Evolutionary conservation across 2,329 filamentous ascomycete genomes (phyloP).

Genomic region (Alternaria ventricosa): DNA sequence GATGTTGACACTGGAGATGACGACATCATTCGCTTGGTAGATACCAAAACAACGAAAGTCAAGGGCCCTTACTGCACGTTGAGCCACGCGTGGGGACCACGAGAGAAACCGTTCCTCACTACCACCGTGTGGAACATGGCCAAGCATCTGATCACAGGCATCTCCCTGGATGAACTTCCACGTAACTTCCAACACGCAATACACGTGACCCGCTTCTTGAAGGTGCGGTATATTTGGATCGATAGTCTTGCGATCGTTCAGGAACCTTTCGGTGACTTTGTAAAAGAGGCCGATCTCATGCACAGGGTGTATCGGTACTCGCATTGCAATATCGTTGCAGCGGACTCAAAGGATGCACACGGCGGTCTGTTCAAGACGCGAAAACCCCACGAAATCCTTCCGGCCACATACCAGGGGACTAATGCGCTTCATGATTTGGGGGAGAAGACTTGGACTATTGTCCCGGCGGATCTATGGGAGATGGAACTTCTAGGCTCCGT

Average conservation of each 20-base stretch:
- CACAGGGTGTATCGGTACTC: not conserved
- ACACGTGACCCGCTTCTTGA: constrained; percentile 23
- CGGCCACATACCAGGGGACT: not conserved
- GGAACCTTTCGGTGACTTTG: constrained; percentile 19
- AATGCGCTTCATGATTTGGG: not conserved
- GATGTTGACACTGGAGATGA: not conserved
- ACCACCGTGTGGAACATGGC: not conserved
- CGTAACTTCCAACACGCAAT: not conserved
- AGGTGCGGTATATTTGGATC: constrained; percentile 33
- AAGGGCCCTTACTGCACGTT: constrained; percentile 27
- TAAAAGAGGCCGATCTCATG: not conserved
- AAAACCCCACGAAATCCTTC: not conserved
- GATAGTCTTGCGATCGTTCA: constrained; percentile 21
- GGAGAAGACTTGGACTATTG: not conserved
- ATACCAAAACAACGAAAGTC: constrained; percentile 7
- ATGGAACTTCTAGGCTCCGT: not conserved
- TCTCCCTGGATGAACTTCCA: not conserved
- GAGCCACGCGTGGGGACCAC: constrained; percentile 30
- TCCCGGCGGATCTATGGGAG: constrained; percentile 8
- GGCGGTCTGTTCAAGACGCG: too few relatives aligned
- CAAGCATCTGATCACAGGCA: not conserved
- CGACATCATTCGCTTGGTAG: not conserved
- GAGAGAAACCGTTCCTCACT: not conserved
- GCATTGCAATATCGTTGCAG: not conserved
- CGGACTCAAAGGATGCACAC: not conserved